These are phyloP conservation scores for Monosporascus sp. DNA, from an alignment of 2,329 filamentous ascomycete genomes.

Conservation along the genomic window DNA sequence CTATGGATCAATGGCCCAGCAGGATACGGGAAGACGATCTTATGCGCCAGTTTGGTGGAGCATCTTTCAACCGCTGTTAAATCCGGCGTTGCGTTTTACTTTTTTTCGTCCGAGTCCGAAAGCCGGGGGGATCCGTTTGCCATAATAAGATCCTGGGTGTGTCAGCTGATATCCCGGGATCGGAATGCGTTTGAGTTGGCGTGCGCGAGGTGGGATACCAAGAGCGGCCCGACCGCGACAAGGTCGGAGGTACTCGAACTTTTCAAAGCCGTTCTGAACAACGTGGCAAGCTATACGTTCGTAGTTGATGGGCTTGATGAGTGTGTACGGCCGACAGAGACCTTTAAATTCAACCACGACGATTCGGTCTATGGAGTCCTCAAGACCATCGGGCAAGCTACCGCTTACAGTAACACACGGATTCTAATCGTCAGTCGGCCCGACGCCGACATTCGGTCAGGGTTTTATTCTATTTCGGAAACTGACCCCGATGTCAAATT, in stretches of 20 bases:
- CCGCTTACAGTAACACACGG: constrained; percentile 3
- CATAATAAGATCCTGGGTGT: constrained; percentile 26
- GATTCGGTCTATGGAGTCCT: constrained; percentile 13
- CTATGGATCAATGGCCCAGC: constrained; percentile 28
- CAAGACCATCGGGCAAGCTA: constrained; percentile 1
- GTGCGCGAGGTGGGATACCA: neutral
- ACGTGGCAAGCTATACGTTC: constrained; percentile 13
- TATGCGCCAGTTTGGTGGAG: constrained; percentile 24
- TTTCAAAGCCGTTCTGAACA: constrained; percentile 9
- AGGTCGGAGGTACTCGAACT: constrained; percentile 9
- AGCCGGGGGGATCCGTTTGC: constrained; percentile 19
- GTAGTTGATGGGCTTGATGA: constrained; percentile 31
- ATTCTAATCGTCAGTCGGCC: constrained; percentile 22
- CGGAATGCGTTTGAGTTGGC: constrained; percentile 9
- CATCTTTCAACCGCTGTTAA: constrained; percentile 3
- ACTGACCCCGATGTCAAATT: neutral
- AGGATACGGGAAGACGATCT: constrained; percentile 29
- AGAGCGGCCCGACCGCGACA: constrained; percentile 7
- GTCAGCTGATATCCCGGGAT: constrained; percentile 11
- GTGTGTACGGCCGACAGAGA: constrained; percentile 10
- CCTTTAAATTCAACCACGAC: accelerated
- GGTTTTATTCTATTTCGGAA: constrained; percentile 1
- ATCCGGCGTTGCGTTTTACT: constrained; percentile 20
- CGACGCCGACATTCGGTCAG: constrained; percentile 16
- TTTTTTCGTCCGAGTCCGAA: constrained; percentile 23